Evolutionary conservation across 2,329 filamentous ascomycete genomes (phyloP), one percentile per base, ranked within the genome.

Genomic region (Davidsoniella eucalypti): DNA sequence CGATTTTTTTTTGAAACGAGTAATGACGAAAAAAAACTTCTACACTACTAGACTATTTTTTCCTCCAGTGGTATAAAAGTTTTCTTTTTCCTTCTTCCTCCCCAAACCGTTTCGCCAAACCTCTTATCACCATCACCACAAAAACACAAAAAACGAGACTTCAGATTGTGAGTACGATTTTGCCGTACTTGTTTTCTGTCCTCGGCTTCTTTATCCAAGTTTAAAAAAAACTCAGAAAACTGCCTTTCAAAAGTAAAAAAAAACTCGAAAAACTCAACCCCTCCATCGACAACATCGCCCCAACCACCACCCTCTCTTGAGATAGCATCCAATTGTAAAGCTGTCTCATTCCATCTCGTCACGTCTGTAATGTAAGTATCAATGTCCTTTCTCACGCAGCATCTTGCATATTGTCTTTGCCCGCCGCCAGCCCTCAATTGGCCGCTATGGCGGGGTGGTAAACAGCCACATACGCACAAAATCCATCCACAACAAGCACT

Each of bases 241-340:
- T 47, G 48, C 42, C 62, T 59, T 61, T 62, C 64, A 65, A 63
- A 64, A 63, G 65, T 62, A 68, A 67, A 74, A 73, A 66, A 66
- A 65, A 65, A 66, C 61, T 64, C 71, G 76, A 78, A 78, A 78
- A 78, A 76, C 14, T 60, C 71, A 75, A 78, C 76, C 66, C 64
- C 64, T 56, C 61, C 62, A 67, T 67, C 38, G 43, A 52, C 53
- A 57, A 69, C 69, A 65, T 60, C 57, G 53, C 47, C 48, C 48
- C 26, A 12, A 21, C 44, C 18, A 18, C 47, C 29, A 47, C 44
- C 16, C 44, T 50, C 41, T 44, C 37, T 50, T 23, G 47, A 50
- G 51, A 53, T 47, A 42, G 18, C 51, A 50, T 53, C 47, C 17
- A 21, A 41, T 21, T 47, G 49, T 51, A 46, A 44, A 43, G 21